These are phyloP conservation scores for Coemansia sp. DNA, from an alignment of 192 early-diverging fungal genomes.

Conservation along the genomic window DNA sequence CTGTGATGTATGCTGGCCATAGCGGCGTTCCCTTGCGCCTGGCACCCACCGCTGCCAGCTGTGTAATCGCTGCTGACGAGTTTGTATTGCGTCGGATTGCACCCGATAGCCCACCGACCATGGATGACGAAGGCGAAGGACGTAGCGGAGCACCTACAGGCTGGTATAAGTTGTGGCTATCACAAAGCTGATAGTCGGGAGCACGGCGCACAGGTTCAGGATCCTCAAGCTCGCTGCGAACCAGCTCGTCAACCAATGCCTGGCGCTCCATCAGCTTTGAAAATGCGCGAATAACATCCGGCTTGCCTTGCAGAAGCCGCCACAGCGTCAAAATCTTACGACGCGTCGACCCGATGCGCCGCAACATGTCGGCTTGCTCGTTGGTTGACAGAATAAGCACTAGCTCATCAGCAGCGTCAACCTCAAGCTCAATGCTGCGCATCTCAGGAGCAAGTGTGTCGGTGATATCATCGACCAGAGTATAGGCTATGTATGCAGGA, in stretches of 20 bases:
- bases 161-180: constrained; percentile 3
- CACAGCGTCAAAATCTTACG: constrained; percentile 70
- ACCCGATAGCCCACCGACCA: neutral
- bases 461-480: constrained; percentile 90
- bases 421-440: constrained; percentile 86
- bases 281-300: constrained; percentile 70
- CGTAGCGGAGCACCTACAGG: constrained; percentile 4
- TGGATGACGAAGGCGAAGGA: neutral
- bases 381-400: constrained; percentile 88
- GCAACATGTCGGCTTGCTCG: constrained; percentile 80
- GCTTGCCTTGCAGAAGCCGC: constrained; percentile 67
- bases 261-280: constrained; percentile 62
- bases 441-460: constrained; percentile 88
- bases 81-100: constrained; percentile 8
- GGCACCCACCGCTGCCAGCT: constrained; percentile 3
- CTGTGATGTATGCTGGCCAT: constrained; percentile 18
- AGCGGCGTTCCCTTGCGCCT: constrained; percentile 9
- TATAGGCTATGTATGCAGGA: constrained; percentile 67
- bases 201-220: constrained; percentile 4
- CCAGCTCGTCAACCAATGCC: constrained; percentile 18
- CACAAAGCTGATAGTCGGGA: neutral
- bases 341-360: constrained; percentile 69
- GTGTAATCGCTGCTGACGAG: constrained; percentile 12
- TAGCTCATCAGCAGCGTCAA: constrained; percentile 92
- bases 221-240: constrained; percentile 2